phyloP scores from a whole-genome alignment of 1,284 basidiomycete genomes.

The Volvariella volvacea region DNA sequence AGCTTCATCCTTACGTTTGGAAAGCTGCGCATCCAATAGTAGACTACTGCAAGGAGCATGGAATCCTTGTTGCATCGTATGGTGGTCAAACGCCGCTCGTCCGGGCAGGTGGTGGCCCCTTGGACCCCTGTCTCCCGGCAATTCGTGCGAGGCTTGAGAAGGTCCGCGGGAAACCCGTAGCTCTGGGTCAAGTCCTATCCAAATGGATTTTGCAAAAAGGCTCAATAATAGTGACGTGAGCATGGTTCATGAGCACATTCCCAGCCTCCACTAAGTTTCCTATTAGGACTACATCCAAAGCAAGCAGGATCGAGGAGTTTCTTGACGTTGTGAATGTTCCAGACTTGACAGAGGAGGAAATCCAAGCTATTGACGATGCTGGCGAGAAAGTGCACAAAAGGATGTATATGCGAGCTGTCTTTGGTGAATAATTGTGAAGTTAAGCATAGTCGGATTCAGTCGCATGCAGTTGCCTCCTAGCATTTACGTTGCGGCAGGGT shows the following conservation, averaged over 20 bases:
- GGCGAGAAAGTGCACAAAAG: slow-evolving; percentile 60
- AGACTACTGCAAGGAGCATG: slow-evolving; percentile 48
- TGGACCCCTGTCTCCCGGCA: slow-evolving; percentile 31
- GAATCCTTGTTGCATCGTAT: slow-evolving; percentile 66
- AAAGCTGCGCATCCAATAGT: slow-evolving; percentile 49
- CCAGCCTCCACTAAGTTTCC: slow-evolving; percentile 9
- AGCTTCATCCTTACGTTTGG: slow-evolving; percentile 77
- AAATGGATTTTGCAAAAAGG: slow-evolving; percentile 58
- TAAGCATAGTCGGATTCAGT: too few relatives aligned
- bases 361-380: slow-evolving; percentile 51
- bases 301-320: slow-evolving; percentile 61
- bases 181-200: slow-evolving; percentile 46
- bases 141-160: slow-evolving; percentile 44
- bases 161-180: slow-evolving; percentile 38
- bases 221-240: slow-evolving; percentile 65
- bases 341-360: slow-evolving; percentile 55
- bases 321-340: slow-evolving; percentile 47
- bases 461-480: too few relatives aligned
- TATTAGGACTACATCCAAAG: slow-evolving; percentile 64
- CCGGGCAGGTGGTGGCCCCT: slow-evolving; percentile 36
- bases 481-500: too few relatives aligned
- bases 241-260: slow-evolving; percentile 10
- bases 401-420: slow-evolving; percentile 34
- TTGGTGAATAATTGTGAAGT: slow-evolving; percentile 26
- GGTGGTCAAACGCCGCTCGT: slow-evolving; percentile 58